A percentile compares a stretch with the other conserved stretches of the same genome.
These are phyloP conservation scores for Lactifluus subvellereus DNA, from an alignment of 768 basidiomycete genomes.

Conservation along the genomic window DNA sequence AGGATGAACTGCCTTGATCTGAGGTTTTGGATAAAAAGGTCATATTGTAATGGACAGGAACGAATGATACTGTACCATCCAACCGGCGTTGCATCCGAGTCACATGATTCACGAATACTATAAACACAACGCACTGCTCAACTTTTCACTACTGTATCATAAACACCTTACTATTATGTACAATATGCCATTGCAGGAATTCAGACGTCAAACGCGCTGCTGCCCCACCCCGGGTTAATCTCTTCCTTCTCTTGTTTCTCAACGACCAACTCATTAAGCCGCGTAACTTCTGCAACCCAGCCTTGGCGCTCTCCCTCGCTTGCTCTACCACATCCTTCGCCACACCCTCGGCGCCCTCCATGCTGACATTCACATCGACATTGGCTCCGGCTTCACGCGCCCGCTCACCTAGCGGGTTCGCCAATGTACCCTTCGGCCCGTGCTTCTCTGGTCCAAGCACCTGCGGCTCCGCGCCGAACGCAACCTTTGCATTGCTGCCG, in stretches of 20 bases:
- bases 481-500: slow-evolving; percentile 40
- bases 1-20: too few species aligned
- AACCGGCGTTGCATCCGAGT: too few species aligned
- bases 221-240: slow-evolving; percentile 34
- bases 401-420: slow-evolving; percentile 37
- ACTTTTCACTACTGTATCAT: not conserved
- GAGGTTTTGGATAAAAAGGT: too few species aligned
- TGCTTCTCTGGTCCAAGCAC: slow-evolving; percentile 61
- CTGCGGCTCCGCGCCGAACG: slow-evolving; percentile 71
- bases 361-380: slow-evolving; percentile 27
- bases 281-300: slow-evolving; percentile 27
- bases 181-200: not conserved
- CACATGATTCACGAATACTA: too few species aligned
- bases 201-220: slow-evolving; percentile 34
- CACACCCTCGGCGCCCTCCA: slow-evolving; percentile 24
- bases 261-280: slow-evolving; percentile 31
- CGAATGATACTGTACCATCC: too few species aligned
- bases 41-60: too few species aligned
- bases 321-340: slow-evolving; percentile 29
- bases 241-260: slow-evolving; percentile 33
- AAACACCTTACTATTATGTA: not conserved
- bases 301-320: slow-evolving; percentile 29
- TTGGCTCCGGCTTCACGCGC: slow-evolving; percentile 28
- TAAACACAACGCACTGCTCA: not conserved
- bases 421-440: slow-evolving; percentile 55